A percentile compares a stretch with the other conserved stretches of the same genome.
phyloP scores from a whole-genome alignment of 257 asterid species.

The Vinca minor region DNA sequence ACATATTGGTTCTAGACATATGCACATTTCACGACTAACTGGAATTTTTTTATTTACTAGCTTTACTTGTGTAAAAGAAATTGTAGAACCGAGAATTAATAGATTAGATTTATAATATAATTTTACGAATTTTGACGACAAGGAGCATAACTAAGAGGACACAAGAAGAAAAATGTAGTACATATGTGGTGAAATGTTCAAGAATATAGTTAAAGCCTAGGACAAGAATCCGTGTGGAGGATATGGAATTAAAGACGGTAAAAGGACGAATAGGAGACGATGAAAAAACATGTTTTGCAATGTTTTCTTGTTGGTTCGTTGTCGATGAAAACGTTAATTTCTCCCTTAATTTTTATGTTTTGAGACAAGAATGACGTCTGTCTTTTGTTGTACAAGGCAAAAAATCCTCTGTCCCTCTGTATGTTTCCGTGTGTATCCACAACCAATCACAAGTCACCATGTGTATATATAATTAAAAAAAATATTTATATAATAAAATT shows the following conservation, averaged over 20 bases:
- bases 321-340: constrained; percentile 35
- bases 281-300: constrained; percentile 19
- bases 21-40: no score
- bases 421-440: no score
- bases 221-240: constrained; percentile 8
- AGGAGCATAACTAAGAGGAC: neutral
- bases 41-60: no score
- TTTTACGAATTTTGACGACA: neutral
- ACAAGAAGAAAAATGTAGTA: neutral
- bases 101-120: neutral
- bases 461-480: no score
- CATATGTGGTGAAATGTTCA: constrained; percentile 1
- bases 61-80: no score
- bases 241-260: neutral
- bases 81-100: no score
- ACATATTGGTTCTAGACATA: no score
- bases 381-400: constrained; percentile 5
- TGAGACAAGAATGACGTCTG: constrained; percentile 18
- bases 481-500: no score
- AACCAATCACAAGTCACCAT: no score
- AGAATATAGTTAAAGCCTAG: constrained; percentile 9
- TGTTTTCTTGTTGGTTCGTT: constrained; percentile 28
- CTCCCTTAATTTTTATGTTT: constrained; percentile 22
- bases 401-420: no score
- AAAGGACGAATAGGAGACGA: constrained; percentile 22